phyloP scores from a whole-genome alignment of 441 rosid genomes.

The Jatropha multifida region DNA sequence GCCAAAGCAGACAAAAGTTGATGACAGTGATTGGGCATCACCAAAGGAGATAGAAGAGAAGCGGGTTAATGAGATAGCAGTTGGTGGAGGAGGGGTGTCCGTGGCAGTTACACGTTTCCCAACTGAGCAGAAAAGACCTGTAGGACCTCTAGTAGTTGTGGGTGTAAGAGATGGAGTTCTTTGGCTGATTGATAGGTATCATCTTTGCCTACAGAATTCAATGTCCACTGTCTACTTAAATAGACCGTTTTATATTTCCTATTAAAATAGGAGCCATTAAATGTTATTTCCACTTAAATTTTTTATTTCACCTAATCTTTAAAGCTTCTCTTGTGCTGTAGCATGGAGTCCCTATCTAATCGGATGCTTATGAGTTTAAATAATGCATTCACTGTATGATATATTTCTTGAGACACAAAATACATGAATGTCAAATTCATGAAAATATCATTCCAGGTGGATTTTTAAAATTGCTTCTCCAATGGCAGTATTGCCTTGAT shows the following conservation, averaged over 20 bases:
- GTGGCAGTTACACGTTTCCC: constrained; percentile 99
- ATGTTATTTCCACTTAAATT: background rate
- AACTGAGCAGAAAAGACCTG: constrained; percentile 90
- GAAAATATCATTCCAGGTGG: no score
- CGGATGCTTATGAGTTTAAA: no score
- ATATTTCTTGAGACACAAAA: no score
- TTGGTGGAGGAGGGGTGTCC: constrained; percentile 99
- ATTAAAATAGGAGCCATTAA: background rate
- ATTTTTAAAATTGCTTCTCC: no score
- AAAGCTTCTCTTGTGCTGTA: background rate
- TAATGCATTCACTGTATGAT: no score
- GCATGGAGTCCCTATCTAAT: background rate
- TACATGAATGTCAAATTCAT: no score
- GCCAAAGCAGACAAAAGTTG: constrained; percentile 80
- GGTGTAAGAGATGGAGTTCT: constrained; percentile 99
- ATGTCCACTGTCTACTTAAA: constrained; percentile 4
- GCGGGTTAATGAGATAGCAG: constrained; percentile 88
- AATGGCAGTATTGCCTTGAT: no score
- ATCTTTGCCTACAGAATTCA: constrained; percentile 12
- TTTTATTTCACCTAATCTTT: background rate
- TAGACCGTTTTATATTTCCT: background rate
- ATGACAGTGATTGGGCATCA: constrained; percentile 64
- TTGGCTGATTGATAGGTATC: constrained; percentile 98
- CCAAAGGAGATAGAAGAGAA: constrained; percentile 70
- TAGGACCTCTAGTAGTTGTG: constrained; percentile 91